Evolutionary conservation across 805 yeast species (phyloP).

Genomic region (Jamesozyma gamospora): DNA sequence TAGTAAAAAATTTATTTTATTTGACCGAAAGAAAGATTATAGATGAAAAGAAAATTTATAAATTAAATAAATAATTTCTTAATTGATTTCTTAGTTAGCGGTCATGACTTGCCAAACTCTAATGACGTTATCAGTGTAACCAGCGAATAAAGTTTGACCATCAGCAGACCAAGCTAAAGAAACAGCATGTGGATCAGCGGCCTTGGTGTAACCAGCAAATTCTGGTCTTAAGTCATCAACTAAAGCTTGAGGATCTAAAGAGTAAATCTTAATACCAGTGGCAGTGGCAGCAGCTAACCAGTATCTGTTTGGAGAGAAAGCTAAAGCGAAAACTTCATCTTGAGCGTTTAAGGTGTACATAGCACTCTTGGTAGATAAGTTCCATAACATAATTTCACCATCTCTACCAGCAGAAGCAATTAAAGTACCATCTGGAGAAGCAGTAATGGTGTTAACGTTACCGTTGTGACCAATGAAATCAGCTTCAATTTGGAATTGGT

Average conservation of each 20-base stretch:
- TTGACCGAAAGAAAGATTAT: constrained; percentile 4
- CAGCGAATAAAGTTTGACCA: constrained; percentile 98
- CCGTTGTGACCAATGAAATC: constrained; percentile 99
- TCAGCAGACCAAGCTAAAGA: constrained; percentile 99
- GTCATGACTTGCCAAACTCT: constrained; percentile 99
- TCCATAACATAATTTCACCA: constrained; percentile 98
- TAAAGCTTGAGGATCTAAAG: constrained; percentile 87
- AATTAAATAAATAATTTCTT: not conserved
- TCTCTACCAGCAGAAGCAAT: constrained; percentile 99
- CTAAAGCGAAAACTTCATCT: constrained; percentile 95
- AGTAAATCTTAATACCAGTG: constrained; percentile 94
- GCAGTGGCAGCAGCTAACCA: constrained; percentile 99
- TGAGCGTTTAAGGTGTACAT: constrained; percentile 91
- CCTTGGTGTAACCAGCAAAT: constrained; percentile 76
- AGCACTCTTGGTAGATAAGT: constrained; percentile 73
- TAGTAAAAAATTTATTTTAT: constrained; percentile 1
- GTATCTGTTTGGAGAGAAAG: constrained; percentile 99
- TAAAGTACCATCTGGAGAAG: constrained; percentile 99
- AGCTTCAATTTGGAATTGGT: constrained; percentile 75
- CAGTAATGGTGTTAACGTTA: constrained; percentile 92
- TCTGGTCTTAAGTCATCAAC: constrained; percentile 98
- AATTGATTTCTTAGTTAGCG: constrained; percentile 27
- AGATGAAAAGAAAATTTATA: constrained; percentile 4
- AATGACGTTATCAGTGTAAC: constrained; percentile 98
- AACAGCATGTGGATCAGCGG: constrained; percentile 96